These are phyloP conservation scores for Pterulicium gracile DNA, from an alignment of 1,284 basidiomycete species.

Conservation along the genomic window DNA sequence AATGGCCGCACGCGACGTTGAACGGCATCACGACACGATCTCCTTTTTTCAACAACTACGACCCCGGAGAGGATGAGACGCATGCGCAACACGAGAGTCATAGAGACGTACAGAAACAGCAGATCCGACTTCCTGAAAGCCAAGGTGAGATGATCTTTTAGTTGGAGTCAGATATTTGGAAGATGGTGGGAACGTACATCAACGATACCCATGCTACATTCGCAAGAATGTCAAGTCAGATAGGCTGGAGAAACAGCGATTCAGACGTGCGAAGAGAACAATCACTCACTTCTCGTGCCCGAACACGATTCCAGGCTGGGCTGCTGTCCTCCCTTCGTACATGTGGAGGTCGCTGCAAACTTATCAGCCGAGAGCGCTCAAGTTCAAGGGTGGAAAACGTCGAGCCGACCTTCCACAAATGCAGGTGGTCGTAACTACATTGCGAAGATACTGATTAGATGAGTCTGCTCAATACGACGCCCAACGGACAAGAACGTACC, in stretches of 20 bases:
- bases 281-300: constrained; percentile 38
- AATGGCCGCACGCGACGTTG: constrained; percentile 45
- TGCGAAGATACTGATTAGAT: constrained; percentile 3
- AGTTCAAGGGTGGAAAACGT: background rate
- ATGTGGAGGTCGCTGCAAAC: constrained; percentile 37
- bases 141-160: background rate
- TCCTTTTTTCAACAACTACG: constrained; percentile 35
- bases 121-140: constrained; percentile 26
- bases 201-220: constrained; percentile 34
- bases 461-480: background rate
- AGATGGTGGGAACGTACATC: constrained; percentile 26
- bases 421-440: constrained; percentile 36
- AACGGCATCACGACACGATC: constrained; percentile 46
- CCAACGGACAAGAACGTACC: constrained; percentile 13
- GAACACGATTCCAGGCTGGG: constrained; percentile 37
- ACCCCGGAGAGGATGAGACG: background rate
- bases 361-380: background rate
- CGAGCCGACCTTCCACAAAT: constrained; percentile 33
- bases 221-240: constrained; percentile 1
- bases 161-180: background rate
- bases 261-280: background rate
- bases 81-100: background rate
- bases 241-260: background rate
- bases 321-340: constrained; percentile 44
- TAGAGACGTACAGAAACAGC: constrained; percentile 26